Evolutionary conservation across 176 grass and related monocot species (phyloP).

Genomic region (Juncus inflexus): DNA sequence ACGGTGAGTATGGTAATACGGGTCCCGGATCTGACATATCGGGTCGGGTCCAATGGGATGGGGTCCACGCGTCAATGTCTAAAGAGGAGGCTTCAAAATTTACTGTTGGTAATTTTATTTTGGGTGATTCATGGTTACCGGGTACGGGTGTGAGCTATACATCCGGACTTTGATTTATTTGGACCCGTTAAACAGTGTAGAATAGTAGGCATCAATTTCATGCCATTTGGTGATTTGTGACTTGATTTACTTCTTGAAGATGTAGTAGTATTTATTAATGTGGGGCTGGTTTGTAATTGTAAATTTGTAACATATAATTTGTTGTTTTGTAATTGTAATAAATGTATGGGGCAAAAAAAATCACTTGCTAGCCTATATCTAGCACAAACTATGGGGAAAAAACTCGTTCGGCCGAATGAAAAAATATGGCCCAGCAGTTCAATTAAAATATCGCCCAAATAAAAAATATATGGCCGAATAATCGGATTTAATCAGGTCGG

Average conservation of each 20-base stretch:
- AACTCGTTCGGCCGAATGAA: too few relatives aligned
- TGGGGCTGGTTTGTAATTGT: background rate
- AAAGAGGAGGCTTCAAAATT: constrained; percentile 39
- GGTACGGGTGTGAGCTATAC: constrained; percentile 42
- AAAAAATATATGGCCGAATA: too few relatives aligned
- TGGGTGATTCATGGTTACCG: constrained; percentile 43
- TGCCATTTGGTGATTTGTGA: constrained; percentile 1
- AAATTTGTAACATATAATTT: constrained; percentile 1
- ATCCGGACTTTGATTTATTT: constrained; percentile 35
- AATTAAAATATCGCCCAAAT: too few relatives aligned
- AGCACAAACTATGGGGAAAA: too few relatives aligned
- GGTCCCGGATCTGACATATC: constrained; percentile 30
- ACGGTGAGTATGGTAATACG: constrained; percentile 64
- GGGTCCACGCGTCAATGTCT: constrained; percentile 40
- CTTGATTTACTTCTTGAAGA: background rate
- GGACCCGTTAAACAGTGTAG: background rate
- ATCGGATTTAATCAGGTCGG: too few relatives aligned
- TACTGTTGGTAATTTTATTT: constrained; percentile 52
- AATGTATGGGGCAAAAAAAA: too few relatives aligned
- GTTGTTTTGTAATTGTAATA: too few relatives aligned
- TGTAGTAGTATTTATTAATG: constrained; percentile 8
- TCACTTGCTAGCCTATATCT: too few relatives aligned
- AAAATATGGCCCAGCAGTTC: too few relatives aligned
- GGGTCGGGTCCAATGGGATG: constrained; percentile 44
- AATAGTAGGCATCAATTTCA: background rate